Evolutionary conservation across 352 stramenopile genomes (phyloP).

Genomic region (Globisporangium acanthophoron): DNA sequence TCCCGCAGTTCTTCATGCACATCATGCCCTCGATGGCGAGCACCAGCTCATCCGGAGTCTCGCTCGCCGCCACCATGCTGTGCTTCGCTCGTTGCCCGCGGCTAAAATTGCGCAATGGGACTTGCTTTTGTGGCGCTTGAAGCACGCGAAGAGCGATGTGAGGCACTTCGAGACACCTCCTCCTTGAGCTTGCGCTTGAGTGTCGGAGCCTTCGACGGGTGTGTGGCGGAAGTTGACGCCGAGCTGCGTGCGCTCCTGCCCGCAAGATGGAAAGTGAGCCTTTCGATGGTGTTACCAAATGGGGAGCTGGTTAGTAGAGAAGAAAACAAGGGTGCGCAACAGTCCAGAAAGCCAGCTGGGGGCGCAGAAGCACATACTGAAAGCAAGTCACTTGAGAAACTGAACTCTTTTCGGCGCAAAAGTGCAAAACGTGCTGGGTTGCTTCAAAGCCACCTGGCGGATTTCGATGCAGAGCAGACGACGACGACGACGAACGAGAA

Average conservation of each 20-base stretch:
- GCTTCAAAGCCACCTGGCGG: not conserved
- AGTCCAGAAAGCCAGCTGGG: not conserved
- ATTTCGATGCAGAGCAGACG: too few relatives aligned
- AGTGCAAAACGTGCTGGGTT: too few relatives aligned
- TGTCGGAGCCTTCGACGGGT: too few relatives aligned
- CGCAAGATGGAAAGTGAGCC: not conserved
- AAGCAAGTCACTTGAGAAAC: not conserved
- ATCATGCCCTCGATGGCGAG: constrained; percentile 92
- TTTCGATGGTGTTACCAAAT: not conserved
- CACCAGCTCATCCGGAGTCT: constrained; percentile 9
- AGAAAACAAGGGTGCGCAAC: not conserved
- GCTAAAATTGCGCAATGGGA: too few relatives aligned
- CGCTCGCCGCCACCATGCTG: not conserved
- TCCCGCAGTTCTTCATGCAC: constrained; percentile 95
- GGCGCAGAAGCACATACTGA: not conserved
- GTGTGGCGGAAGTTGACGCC: too few relatives aligned
- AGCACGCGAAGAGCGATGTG: too few relatives aligned
- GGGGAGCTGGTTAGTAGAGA: not conserved
- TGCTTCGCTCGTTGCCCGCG: too few relatives aligned
- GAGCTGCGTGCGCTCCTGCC: not conserved
- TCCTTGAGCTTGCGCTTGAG: too few relatives aligned
- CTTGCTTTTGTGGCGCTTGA: too few relatives aligned
- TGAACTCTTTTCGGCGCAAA: not conserved
- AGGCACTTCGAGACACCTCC: too few relatives aligned
- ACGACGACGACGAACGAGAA: not conserved